phyloP scores from a whole-genome alignment of 306 rosid species.

The Mucuna pruriens region DNA sequence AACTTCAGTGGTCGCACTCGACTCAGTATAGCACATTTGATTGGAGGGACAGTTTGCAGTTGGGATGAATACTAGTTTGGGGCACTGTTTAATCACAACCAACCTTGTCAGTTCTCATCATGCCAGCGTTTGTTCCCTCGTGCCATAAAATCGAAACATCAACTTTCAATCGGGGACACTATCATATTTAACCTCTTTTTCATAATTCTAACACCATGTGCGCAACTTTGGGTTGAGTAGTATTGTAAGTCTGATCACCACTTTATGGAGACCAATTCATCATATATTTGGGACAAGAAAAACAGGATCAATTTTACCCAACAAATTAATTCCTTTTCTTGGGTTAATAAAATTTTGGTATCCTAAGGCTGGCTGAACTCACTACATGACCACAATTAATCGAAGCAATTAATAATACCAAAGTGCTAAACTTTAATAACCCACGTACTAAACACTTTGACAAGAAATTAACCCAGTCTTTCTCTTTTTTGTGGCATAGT shows the following conservation, averaged over 20 bases:
- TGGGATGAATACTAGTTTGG: background rate
- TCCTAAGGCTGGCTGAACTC: background rate
- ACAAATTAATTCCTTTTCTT: background rate
- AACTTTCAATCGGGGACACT: background rate
- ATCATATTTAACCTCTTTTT: background rate
- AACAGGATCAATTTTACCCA: background rate
- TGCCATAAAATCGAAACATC: background rate
- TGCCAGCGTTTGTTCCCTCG: background rate
- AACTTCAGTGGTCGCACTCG: background rate
- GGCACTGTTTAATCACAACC: background rate
- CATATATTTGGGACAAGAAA: slow-evolving; percentile 9
- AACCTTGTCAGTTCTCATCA: background rate
- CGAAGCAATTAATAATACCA: background rate
- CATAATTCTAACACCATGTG: background rate
- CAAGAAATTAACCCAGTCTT: background rate
- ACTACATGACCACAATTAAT: background rate
- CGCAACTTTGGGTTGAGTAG: slow-evolving; percentile 4
- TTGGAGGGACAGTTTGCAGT: background rate
- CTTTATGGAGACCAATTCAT: slow-evolving; percentile 14
- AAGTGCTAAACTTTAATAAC: background rate
- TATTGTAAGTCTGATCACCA: background rate
- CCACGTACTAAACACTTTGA: background rate
- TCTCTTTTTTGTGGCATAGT: background rate
- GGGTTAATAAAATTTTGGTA: slow-evolving; percentile 17
- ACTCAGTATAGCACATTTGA: background rate